Base-by-base conservation (phyloP, 768 basidiomycete species). In the Agaricus sinodeliciosus region DNA sequence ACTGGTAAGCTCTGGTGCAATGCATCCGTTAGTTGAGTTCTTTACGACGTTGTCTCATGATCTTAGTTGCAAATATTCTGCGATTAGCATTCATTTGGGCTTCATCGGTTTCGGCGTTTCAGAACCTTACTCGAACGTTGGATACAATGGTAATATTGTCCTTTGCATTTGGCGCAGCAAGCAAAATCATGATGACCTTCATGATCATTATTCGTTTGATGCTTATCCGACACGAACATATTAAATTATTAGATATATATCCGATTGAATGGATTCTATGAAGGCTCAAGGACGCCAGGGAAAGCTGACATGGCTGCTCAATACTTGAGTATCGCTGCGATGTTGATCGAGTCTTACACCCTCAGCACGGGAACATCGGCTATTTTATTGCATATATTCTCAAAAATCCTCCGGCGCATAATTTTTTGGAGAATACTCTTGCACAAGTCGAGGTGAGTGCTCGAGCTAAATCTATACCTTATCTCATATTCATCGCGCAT, bases 321-420 rank as follows among this genome's bases (percentile, higher is more conserved):
- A 25, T 49, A 49, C 9, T 25, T 22, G n/a, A 16, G 16, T n/a
- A 42, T 49, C 28, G 39, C 27, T 2, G 18, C 48, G n/a, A 42
- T 49, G 12, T 25, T 49, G 16, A 28, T 49, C n/a, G 48, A 49
- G 22, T 49, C 48, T 4, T 49, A 41, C 16, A 37, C 48, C 7
- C n/a, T 49, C 15, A 40, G 31, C 16, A 41, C 48, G 16, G 48
- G 48, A 19, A 41, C 16, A 8, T 13, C 2, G 26, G 25, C 3
- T 16, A 6, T 3, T 5, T 42, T 7, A 6, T 49, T 18, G 15
- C 18, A 7, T 16, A n/a, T 9, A 9, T 42, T 11, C 3, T 19
- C 1, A 12, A 9, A 19, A 15, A 35, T 35, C 37, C 37, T 8
- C 0, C 13, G 9, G 3, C 34, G 6, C 27, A 41, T 27, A 0